Conservation (phyloP, 495 filamentous ascomycete species). For the Thermothielavioides terrestris region DNA sequence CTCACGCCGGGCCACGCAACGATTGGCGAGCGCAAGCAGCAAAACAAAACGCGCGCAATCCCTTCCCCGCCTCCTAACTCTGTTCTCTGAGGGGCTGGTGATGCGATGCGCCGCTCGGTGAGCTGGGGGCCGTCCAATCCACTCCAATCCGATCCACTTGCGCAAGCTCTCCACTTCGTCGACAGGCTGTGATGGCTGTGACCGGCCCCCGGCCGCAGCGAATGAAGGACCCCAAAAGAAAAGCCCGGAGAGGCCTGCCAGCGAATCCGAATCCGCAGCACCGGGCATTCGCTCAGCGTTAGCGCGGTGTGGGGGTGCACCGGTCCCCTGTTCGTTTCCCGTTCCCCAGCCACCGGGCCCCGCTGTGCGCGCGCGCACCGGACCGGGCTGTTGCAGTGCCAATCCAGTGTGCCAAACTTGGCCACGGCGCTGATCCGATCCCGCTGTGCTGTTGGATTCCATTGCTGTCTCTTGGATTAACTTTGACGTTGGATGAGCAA, state of each 20-base stretch:
- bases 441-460: too few species aligned
- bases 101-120: too few species aligned
- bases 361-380: too few species aligned
- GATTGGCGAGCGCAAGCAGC: not conserved
- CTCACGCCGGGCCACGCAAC: constrained; percentile 2
- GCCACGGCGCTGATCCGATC: too few species aligned
- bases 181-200: constrained; percentile 16
- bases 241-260: too few species aligned
- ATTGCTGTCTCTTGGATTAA: too few species aligned
- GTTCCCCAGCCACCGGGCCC: too few species aligned
- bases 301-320: constrained; percentile 5
- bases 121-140: too few species aligned
- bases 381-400: too few species aligned
- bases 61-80: not conserved
- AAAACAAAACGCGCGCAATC: constrained; percentile 1
- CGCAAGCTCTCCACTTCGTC: constrained; percentile 19
- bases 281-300: constrained; percentile 12
- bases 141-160: constrained; percentile 26
- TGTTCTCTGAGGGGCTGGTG: constrained; percentile 9
- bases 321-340: not conserved
- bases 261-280: constrained; percentile 23
- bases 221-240: constrained; percentile 19
- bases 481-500: too few species aligned
- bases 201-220: constrained; percentile 16
- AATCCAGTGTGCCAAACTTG: not conserved